Evolutionary conservation across 179 eudicot genomes (phyloP), one percentile per base, ranked within the genome.

Genomic region (Carnegiea gigantea): DNA sequence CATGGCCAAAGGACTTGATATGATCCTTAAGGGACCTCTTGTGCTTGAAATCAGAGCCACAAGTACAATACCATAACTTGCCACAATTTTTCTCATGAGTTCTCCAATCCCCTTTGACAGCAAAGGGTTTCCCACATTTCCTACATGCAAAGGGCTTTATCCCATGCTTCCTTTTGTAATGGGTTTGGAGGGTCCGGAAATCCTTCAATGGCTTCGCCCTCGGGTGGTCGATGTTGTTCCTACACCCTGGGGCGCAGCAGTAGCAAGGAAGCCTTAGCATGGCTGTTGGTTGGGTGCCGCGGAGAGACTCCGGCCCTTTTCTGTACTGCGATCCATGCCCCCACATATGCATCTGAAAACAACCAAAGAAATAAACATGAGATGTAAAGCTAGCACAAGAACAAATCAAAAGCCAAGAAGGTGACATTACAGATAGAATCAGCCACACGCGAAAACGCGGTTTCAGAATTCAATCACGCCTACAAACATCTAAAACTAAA

Each of bases 11-110:
- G 10, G 88, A 83, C 82, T 83, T 86, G 23, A 86, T 86, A 13
- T 86, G 88, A 23, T 86, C 85, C 36, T 86, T 86, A 14, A 86
- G 82, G 30, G 88, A 86, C n/a, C 88, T 83, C 72, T 86, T 86
- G 71, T 86, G 88, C 82, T 86, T 86, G 62, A 86, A 86, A 78
- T 86, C 88, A 0, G 88, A 86, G 9, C 88, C 88, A 70, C 88
- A 86, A 77, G 80, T 77, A 67, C 88, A 86, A 80, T 86, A 86
- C 88, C 88, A 86, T 43, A 86, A 53, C 70, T 86, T 86, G 33
- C 88, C 88, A 78, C 88, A 86, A 70, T 86, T 86, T 82, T 86
- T 86, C 80, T 86, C 88, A 78, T 86, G 88, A 1, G 88, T 86
- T 40, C 88, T 83, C 88, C 88, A 86, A 77, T 86, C 88, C 9